Percentiles rank a stretch among this genome's conserved stretches.
Conservation (phyloP, 305 asterid species). For the Fraxinus nigra region DNA sequence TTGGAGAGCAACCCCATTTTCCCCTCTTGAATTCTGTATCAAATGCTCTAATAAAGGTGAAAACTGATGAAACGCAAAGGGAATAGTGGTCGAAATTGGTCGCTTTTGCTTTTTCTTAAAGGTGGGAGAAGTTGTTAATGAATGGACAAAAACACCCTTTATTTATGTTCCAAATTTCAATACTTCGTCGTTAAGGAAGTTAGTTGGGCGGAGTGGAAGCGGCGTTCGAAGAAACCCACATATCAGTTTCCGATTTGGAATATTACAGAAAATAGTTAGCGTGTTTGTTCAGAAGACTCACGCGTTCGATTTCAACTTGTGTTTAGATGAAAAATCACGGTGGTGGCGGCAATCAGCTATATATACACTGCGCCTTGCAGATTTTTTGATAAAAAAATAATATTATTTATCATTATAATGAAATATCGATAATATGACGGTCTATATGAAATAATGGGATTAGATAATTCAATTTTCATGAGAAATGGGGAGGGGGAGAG, state of each 20-base stretch:
- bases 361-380: too few species aligned
- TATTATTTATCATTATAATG: too few species aligned
- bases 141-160: not conserved
- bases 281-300: not conserved
- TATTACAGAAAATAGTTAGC: not conserved
- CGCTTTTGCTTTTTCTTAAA: not conserved
- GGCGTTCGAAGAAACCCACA: not conserved
- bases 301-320: not conserved
- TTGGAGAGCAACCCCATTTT: conserved; percentile 85
- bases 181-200: conserved; percentile 15
- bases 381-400: too few species aligned
- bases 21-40: not conserved
- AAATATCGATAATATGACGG: too few species aligned
- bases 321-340: not conserved
- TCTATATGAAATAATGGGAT: too few species aligned
- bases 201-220: not conserved
- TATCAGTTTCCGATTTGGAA: not conserved
- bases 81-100: not conserved
- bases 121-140: not conserved
- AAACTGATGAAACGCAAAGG: not conserved
- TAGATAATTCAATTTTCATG: too few species aligned
- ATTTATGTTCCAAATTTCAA: not conserved
- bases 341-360: not conserved
- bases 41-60: not conserved
- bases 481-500: too few species aligned